Evolutionary conservation across 2,329 filamentous ascomycete species (phyloP), one percentile per base, ranked within the genome.

Genomic region (Trichoderma koningiopsis): DNA sequence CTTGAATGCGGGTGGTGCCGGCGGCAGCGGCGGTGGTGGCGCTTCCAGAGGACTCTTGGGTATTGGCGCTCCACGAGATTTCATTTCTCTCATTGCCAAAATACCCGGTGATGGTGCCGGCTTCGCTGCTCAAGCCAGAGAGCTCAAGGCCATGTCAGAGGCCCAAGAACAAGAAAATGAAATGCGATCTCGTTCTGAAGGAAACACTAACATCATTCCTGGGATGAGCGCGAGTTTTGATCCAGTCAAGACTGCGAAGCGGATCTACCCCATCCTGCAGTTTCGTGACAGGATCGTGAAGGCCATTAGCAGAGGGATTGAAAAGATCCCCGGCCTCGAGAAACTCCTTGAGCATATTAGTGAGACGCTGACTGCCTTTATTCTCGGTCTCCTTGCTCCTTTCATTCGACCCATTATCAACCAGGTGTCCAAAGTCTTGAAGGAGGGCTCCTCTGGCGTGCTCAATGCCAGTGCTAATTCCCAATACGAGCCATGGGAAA

Each of bases 221-320:
- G 93, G 92, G 6, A 92, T 94, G 85, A 91, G 88, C 75, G 84
- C 88, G 16, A 84, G 86, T 76, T 92, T 96, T 70, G 94, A 97
- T 75, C 91, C 92, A 0, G 87, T 92, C 74, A 90, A 93, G 79
- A 91, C 90, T 0, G 87, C 91, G 16, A 84, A 86, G 49, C 89
- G 96, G 81, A 97, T 99, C 73, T 98, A 98, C 76, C 96, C 96
- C 0, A 97, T 99, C 70, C 86, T 99, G 0, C 87, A 92, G 70
- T 99, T 98, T 84, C 88, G 95, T 70, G 96, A 99, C 83, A 96
- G 91, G 76, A 94, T 99, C 67, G 94, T 97, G 62, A 93, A 93
- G 74, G 88, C 90, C 52, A 94, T 99, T 79, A 93, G 89, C 76
- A 87, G 89, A 49, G 91, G 94, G 64, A 93, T 98, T 73, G 89